Evolutionary conservation across 2,329 filamentous ascomycete genomes (phyloP).

Genomic region (Fusarium oxysporum): DNA sequence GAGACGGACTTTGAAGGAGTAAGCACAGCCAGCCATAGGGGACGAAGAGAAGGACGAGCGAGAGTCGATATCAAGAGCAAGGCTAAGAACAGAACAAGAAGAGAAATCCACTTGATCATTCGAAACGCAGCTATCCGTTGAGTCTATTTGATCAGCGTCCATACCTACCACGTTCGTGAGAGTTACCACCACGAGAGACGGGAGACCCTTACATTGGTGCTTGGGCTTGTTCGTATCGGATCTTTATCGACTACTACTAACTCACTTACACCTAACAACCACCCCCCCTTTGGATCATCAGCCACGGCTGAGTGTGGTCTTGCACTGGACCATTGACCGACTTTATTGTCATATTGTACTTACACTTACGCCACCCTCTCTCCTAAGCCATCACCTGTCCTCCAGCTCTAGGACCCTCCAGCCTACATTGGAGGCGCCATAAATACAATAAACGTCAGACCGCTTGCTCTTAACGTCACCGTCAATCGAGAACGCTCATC

Average conservation of each 20-base stretch:
- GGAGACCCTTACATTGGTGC: conserved; percentile 35
- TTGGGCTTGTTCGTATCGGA: conserved; percentile 29
- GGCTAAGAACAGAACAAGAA: conserved; percentile 39
- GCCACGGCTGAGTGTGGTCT: conserved; percentile 11
- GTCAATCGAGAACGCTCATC: conserved; percentile 27
- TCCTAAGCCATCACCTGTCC: conserved; percentile 27
- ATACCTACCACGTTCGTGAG: conserved; percentile 30
- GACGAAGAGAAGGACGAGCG: conserved; percentile 27
- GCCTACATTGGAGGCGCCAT: conserved; percentile 31
- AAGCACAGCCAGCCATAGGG: conserved; percentile 37
- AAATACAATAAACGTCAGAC: conserved; percentile 44
- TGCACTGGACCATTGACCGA: conserved; percentile 32
- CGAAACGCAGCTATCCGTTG: conserved; percentile 27
- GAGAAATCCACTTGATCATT: conserved; percentile 28
- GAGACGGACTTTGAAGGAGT: conserved; percentile 30
- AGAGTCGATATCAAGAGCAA: conserved; percentile 24
- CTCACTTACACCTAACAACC: background rate
- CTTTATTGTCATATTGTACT: conserved; percentile 32
- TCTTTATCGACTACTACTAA: conserved; percentile 9
- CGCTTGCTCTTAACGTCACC: conserved; percentile 35
- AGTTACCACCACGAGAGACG: conserved; percentile 22
- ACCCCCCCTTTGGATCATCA: background rate
- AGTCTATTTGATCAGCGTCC: conserved; percentile 31
- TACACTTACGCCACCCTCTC: conserved; percentile 35
- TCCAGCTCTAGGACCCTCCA: conserved; percentile 35